A percentile compares a stretch with the other conserved stretches of the same genome.
phyloP scores from a whole-genome alignment of 2,329 filamentous ascomycete genomes.

The Colletotrichum higginsianum region DNA sequence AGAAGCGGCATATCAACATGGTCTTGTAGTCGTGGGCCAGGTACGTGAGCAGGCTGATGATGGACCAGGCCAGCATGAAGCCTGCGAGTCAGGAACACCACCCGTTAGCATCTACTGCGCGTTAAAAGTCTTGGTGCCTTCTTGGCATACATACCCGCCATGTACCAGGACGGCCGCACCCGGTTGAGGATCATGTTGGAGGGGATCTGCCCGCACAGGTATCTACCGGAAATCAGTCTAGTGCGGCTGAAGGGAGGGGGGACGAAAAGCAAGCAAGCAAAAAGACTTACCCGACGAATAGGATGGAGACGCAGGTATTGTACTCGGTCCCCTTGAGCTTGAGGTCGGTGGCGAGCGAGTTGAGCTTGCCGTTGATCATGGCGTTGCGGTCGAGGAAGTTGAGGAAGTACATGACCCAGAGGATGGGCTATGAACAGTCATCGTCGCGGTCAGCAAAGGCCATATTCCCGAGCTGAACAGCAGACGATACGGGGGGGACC shows the following conservation, averaged over 20 bases:
- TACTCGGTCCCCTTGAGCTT: constrained; percentile 49
- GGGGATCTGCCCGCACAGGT: constrained; percentile 45
- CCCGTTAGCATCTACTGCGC: neutral
- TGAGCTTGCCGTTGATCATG: constrained; percentile 49
- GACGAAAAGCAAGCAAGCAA: constrained; percentile 48
- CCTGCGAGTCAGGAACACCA: constrained; percentile 3
- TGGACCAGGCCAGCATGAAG: constrained; percentile 40
- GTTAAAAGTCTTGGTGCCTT: neutral
- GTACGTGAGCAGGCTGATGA: constrained; percentile 33
- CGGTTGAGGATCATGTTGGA: constrained; percentile 53
- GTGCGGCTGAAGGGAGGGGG: constrained; percentile 46
- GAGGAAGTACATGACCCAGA: constrained; percentile 45
- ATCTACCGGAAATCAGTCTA: constrained; percentile 17
- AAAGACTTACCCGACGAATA: constrained; percentile 44
- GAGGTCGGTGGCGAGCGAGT: constrained; percentile 49
- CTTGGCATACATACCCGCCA: constrained; percentile 32
- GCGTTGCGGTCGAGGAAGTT: constrained; percentile 50
- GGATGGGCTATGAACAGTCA: constrained; percentile 42
- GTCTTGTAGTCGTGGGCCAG: constrained; percentile 28
- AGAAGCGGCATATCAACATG: constrained; percentile 38
- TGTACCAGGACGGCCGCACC: constrained; percentile 43
- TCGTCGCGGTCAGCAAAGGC: constrained; percentile 46
- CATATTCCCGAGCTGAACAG: too few relatives aligned
- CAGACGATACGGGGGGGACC: neutral
- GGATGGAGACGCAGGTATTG: constrained; percentile 45